phyloP scores from a whole-genome alignment of 23 red algal genomes.

The Cyanidiococcus yangmingshanensis region DNA sequence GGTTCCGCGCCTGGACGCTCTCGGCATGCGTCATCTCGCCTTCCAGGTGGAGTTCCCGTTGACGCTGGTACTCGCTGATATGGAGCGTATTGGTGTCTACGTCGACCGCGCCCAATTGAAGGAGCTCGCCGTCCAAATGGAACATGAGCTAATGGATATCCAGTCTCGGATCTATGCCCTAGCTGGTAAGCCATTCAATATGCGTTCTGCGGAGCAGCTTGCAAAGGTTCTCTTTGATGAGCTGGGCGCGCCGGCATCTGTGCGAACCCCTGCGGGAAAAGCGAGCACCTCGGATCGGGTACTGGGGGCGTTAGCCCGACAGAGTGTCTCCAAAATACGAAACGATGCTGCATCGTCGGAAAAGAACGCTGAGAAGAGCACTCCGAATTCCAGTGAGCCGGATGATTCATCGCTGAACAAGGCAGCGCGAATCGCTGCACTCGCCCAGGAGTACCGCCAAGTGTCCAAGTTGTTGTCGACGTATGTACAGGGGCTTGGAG shows the following conservation, averaged over 20 bases:
- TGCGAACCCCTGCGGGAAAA: background rate
- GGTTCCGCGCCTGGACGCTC: background rate
- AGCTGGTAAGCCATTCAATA: background rate
- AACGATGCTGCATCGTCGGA: background rate
- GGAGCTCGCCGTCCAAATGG: background rate
- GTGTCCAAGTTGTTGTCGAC: background rate
- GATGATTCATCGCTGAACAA: background rate
- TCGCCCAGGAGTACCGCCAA: slow-evolving; percentile 16
- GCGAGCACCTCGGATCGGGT: slow-evolving; percentile 6
- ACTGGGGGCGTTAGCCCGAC: background rate
- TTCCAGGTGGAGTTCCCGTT: slow-evolving; percentile 32
- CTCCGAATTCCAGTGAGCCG: background rate
- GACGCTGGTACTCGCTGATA: slow-evolving; percentile 24
- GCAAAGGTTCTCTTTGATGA: background rate
- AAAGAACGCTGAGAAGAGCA: background rate
- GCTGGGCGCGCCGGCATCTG: background rate
- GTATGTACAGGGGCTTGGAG: slow-evolving; percentile 7
- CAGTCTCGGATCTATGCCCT: background rate
- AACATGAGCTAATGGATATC: background rate
- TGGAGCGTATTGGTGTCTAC: slow-evolving; percentile 30
- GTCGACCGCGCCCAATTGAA: background rate
- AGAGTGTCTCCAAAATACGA: background rate
- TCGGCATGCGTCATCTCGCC: background rate
- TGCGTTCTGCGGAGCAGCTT: slow-evolving; percentile 5
- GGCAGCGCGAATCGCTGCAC: slow-evolving; percentile 3